Conservation (phyloP, 768 basidiomycete genomes). For the Lentinula edodes region DNA sequence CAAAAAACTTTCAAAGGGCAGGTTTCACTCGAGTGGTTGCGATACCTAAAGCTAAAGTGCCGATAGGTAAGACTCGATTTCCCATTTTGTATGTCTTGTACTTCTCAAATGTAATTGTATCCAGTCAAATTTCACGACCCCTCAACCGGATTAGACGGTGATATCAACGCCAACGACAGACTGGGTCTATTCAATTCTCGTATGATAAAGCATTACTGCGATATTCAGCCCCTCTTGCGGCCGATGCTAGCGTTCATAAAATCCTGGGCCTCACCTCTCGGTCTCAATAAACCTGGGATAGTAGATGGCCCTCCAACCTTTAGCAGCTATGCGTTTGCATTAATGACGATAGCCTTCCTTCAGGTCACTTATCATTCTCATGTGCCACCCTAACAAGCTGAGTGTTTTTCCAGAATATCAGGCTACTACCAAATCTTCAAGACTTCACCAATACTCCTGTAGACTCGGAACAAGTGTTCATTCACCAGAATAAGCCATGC, state of each 20-base stretch:
- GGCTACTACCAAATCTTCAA: slow-evolving; percentile 50
- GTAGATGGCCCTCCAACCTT: slow-evolving; percentile 29
- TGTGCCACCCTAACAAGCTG: neutral
- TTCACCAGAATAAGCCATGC: neutral
- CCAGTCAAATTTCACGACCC: slow-evolving; percentile 50
- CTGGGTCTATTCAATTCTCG: slow-evolving; percentile 48
- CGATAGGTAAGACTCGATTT: slow-evolving; percentile 29
- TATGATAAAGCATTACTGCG: slow-evolving; percentile 47
- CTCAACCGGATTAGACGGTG: slow-evolving; percentile 35
- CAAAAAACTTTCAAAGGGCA: slow-evolving; percentile 17
- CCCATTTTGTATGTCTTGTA: neutral
- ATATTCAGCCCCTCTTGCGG: slow-evolving; percentile 36
- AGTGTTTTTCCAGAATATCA: slow-evolving; percentile 26
- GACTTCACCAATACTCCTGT: slow-evolving; percentile 14
- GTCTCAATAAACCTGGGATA: slow-evolving; percentile 40
- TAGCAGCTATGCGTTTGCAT: slow-evolving; percentile 54
- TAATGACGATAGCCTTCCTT: slow-evolving; percentile 57
- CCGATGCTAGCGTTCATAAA: slow-evolving; percentile 46
- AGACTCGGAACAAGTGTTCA: neutral
- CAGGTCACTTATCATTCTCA: slow-evolving; percentile 36
- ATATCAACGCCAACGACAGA: slow-evolving; percentile 60
- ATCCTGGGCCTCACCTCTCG: slow-evolving; percentile 51
- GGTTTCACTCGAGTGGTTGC: slow-evolving; percentile 27
- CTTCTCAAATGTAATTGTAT: neutral
- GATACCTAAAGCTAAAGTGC: slow-evolving; percentile 33